Base-by-base conservation (phyloP, 257 asterid genomes). In the Solanum bukasovii region DNA sequence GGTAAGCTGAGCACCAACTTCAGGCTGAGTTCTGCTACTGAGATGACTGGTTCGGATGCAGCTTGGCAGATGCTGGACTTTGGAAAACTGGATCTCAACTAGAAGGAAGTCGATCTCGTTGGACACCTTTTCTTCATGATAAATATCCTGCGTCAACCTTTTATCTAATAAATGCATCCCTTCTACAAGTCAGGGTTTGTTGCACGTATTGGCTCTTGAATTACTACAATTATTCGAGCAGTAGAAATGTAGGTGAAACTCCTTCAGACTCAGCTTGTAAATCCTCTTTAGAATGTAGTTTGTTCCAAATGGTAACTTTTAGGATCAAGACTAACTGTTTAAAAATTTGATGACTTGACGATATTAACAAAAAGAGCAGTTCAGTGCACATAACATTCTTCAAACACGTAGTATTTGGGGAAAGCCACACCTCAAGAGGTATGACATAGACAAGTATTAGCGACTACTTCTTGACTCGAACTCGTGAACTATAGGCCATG, bases 71-170 rank as follows among this genome's bases (percentile, higher is more conserved):
- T 85, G 90, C 83, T 92, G 23, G 94, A 94, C 92, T 78, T 94
- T 89, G 92, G 88, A 72, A 94, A 91, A 74, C 97, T 94, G 40
- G 91, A 92, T 75, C 93, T 94, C 3, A 93, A 90, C 93, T 92
- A 87, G 70, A 74, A 79, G 52, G 75, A 46, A 52, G 37, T 33
- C 6, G n/a, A 25, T 85, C 14, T 46, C 12, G 27, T 13, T 65
- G 10, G 56, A 34, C 79, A 25, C 13, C 35, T 44, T 44, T 79
- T 44, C 65, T 25, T 79, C 65, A 14, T 44, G 21, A 79, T 33
- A 40, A 13, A 56, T 44, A 42, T 78, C 37, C 63, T 1, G 4
- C 71, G 7, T n/a, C 33, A 11, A 65, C 16, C 33, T n/a, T n/a
- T 65, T n/a, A n/a, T 25, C 72, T 65, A 65, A 65, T 65, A 65